Evolutionary conservation across 768 basidiomycete species (phyloP).

Genomic region (Boletus tomentosulus): DNA sequence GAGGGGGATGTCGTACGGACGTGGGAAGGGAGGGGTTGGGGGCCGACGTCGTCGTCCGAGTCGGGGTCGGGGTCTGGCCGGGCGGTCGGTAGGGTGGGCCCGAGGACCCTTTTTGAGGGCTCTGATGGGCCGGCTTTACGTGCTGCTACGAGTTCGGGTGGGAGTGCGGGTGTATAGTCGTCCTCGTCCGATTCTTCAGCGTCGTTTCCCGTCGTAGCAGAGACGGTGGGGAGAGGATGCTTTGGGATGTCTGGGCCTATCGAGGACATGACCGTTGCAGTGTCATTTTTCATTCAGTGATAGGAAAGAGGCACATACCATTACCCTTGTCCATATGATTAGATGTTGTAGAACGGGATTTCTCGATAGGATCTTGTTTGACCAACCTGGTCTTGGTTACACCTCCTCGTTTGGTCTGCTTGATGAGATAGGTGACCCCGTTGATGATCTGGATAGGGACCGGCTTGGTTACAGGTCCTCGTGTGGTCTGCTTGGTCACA

Average conservation of each 20-base stretch:
- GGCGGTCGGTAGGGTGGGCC: slow-evolving; percentile 47
- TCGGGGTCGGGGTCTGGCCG: slow-evolving; percentile 36
- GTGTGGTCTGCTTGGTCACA: too few relatives aligned
- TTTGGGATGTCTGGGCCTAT: slow-evolving; percentile 58
- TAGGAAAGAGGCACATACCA: too few relatives aligned
- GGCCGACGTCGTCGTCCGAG: slow-evolving; percentile 80
- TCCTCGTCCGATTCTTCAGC: slow-evolving; percentile 46
- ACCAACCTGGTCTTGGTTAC: too few relatives aligned
- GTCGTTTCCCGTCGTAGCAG: slow-evolving; percentile 3
- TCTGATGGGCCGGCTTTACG: slow-evolving; percentile 30
- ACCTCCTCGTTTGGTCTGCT: too few relatives aligned
- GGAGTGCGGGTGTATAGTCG: slow-evolving; percentile 69
- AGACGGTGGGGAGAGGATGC: slow-evolving; percentile 34
- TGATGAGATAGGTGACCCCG: too few relatives aligned
- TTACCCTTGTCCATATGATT: too few relatives aligned
- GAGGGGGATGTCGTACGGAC: slow-evolving; percentile 40
- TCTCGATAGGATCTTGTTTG: too few relatives aligned
- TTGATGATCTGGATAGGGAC: too few relatives aligned
- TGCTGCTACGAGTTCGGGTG: slow-evolving; percentile 59
- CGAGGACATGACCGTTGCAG: slow-evolving; percentile 35
- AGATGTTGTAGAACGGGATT: too few relatives aligned
- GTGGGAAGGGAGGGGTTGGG: slow-evolving; percentile 61
- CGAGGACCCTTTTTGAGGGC: slow-evolving; percentile 37
- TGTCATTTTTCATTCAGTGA: too few relatives aligned
- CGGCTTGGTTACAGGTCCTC: too few relatives aligned